These are phyloP conservation scores for Polyplosphaeria fusca DNA, from an alignment of 495 filamentous ascomycete species.

Conservation along the genomic window DNA sequence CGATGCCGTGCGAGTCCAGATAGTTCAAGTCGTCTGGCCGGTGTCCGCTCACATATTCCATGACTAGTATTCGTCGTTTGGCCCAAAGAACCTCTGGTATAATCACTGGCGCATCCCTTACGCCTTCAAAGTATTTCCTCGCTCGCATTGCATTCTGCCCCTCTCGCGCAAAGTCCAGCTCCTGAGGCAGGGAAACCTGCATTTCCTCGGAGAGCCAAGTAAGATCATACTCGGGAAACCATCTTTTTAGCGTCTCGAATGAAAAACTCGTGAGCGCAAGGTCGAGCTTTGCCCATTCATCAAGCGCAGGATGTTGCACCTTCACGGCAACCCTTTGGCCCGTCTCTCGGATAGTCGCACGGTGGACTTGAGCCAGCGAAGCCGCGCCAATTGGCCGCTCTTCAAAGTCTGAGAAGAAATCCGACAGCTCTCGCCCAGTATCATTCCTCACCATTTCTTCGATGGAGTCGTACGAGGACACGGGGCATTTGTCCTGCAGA, in stretches of 20 bases:
- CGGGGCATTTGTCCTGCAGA: conserved; percentile 91
- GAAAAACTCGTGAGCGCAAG: conserved; percentile 82
- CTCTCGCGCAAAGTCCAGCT: conserved; percentile 86
- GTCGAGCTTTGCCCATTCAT: conserved; percentile 90
- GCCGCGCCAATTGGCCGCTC: conserved; percentile 81
- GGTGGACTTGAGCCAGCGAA: conserved; percentile 90
- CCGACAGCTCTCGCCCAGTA: conserved; percentile 72
- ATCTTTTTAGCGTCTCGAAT: conserved; percentile 82
- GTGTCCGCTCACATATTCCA: conserved; percentile 86
- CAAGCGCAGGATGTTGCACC: conserved; percentile 86
- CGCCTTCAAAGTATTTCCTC: conserved; percentile 69
- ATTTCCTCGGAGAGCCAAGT: conserved; percentile 94
- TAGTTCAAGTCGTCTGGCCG: conserved; percentile 87
- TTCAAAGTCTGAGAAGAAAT: conserved; percentile 82
- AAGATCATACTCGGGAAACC: conserved; percentile 96
- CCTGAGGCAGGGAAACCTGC: conserved; percentile 82
- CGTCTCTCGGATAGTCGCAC: conserved; percentile 78
- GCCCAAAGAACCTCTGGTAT: conserved; percentile 92
- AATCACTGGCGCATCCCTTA: conserved; percentile 71
- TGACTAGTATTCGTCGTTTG: conserved; percentile 83
- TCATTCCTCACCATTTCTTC: conserved; percentile 79
- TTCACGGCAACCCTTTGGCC: conserved; percentile 96
- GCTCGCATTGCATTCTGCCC: conserved; percentile 78
- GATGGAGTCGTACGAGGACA: conserved; percentile 87
- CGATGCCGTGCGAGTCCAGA: conserved; percentile 79